A percentile compares a stretch with the other conserved stretches of the same genome.
Evolutionary conservation across 257 asterid genomes (phyloP).

Genomic region (Craterostigma plantagineum): DNA sequence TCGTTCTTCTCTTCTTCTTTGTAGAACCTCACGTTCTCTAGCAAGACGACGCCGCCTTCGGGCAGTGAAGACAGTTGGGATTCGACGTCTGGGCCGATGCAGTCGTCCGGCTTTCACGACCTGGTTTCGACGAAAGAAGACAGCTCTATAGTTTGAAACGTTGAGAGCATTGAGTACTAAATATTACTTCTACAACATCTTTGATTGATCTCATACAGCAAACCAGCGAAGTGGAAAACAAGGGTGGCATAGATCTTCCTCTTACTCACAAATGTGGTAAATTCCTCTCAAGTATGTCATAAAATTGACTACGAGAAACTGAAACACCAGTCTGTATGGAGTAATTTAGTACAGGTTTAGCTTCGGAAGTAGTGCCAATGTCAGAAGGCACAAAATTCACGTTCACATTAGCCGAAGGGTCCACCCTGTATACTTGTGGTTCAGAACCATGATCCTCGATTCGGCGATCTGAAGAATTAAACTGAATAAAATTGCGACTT

Average conservation of each 20-base stretch:
- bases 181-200: too few relatives aligned
- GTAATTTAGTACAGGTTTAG: constrained; percentile 59
- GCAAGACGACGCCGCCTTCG: constrained; percentile 24
- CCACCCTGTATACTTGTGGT: constrained; percentile 24
- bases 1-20: constrained; percentile 42
- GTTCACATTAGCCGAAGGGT: constrained; percentile 24
- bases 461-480: constrained; percentile 18
- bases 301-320: too few relatives aligned
- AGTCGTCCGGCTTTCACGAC: constrained; percentile 27
- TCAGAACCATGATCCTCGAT: constrained; percentile 29
- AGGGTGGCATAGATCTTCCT: too few relatives aligned
- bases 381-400: constrained; percentile 21
- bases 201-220: too few relatives aligned
- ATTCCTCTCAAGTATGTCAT: too few relatives aligned
- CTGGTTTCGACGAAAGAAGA: constrained; percentile 7
- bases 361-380: constrained; percentile 22
- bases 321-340: constrained; percentile 93
- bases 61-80: constrained; percentile 20
- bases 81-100: constrained; percentile 29
- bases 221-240: too few relatives aligned
- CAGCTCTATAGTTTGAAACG: too few relatives aligned
- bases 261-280: too few relatives aligned
- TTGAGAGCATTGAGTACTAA: too few relatives aligned
- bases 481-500: constrained; percentile 17
- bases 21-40: constrained; percentile 32